Conservation (phyloP, 2,329 filamentous ascomycete species). For the Polytolypa hystricis region DNA sequence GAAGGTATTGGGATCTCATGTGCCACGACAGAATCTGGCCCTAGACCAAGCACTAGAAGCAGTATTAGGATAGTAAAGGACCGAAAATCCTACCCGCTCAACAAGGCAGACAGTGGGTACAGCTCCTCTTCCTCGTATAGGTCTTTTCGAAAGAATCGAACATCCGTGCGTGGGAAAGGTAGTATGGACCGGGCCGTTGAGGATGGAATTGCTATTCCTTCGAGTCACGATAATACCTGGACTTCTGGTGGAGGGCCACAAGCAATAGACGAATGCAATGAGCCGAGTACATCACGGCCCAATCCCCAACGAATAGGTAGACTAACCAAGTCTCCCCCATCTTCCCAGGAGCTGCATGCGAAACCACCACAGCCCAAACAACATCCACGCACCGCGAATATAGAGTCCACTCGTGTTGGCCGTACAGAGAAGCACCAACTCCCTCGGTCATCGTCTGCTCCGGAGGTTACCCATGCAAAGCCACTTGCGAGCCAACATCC, state of each 20-base stretch:
- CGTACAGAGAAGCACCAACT: too few relatives aligned
- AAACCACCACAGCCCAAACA: too few relatives aligned
- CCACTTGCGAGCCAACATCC: too few relatives aligned
- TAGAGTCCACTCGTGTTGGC: too few relatives aligned
- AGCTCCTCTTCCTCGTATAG: slow-evolving; percentile 22
- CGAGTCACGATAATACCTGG: too few relatives aligned
- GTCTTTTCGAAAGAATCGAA: neutral
- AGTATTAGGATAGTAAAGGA: slow-evolving; percentile 5
- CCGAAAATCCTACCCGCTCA: slow-evolving; percentile 16
- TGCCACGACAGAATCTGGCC: slow-evolving; percentile 10
- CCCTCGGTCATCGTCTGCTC: too few relatives aligned
- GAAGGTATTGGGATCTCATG: slow-evolving; percentile 7
- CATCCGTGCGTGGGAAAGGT: neutral
- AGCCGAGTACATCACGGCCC: neutral
- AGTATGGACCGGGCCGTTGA: neutral
- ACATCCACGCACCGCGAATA: too few relatives aligned
- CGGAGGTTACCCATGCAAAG: too few relatives aligned
- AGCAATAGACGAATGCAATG: slow-evolving; percentile 4
- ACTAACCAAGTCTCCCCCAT: neutral
- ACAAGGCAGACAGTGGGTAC: slow-evolving; percentile 29
- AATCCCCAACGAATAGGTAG: neutral
- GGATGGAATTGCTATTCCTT: neutral
- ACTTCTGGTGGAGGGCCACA: neutral
- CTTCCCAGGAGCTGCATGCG: too few relatives aligned
- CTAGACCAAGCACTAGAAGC: slow-evolving; percentile 3